Conservation (phyloP, 2,329 filamentous ascomycete species). For the Fusarium caatingaense region DNA sequence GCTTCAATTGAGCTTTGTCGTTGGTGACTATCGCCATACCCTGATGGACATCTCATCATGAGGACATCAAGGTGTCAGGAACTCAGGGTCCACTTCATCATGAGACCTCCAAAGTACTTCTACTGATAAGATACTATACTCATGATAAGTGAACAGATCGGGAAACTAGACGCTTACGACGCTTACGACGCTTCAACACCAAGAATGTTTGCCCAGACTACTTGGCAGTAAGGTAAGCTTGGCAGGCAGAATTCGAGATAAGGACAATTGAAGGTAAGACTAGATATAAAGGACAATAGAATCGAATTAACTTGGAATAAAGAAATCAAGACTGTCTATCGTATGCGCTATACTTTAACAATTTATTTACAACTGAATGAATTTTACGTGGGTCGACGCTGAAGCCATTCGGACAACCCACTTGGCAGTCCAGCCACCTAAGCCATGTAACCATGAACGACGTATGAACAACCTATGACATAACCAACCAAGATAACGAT, state of each 20-base stretch:
- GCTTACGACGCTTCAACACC: background rate
- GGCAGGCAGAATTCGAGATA: background rate
- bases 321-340: background rate
- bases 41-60: slow-evolving; percentile 40
- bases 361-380: background rate
- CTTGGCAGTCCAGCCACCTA: background rate
- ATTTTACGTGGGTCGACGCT: background rate
- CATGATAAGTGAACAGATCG: background rate
- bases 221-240: background rate
- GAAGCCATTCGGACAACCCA: slow-evolving; percentile 2
- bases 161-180: background rate
- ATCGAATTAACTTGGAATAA: background rate
- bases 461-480: slow-evolving; percentile 1
- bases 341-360: background rate
- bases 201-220: background rate
- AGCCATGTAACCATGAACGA: background rate
- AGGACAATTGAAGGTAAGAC: background rate
- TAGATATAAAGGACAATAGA: background rate
- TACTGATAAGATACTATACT: background rate
- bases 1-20: background rate
- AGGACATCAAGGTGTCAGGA: slow-evolving; percentile 34
- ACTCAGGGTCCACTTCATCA: slow-evolving; percentile 23
- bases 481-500: slow-evolving; percentile 3
- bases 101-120: background rate
- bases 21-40: slow-evolving; percentile 10